Percentiles rank a stretch among this genome's conserved stretches.
Conservation (phyloP, 2,329 filamentous ascomycete genomes). For the Paecilomyces dactylethromorphus region DNA sequence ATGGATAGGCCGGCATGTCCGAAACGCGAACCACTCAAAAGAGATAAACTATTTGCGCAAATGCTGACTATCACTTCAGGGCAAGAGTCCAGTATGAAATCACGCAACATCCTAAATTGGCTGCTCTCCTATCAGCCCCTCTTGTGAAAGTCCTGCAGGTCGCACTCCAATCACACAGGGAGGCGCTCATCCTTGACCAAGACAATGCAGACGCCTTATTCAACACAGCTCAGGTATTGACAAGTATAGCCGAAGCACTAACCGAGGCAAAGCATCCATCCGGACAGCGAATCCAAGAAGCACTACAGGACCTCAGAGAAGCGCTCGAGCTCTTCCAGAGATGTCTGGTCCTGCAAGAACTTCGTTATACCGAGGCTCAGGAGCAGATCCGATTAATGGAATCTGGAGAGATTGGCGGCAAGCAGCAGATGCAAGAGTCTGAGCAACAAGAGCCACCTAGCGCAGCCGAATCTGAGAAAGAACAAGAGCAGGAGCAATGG, state of each 20-base stretch:
- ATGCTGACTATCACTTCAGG: slow-evolving; percentile 33
- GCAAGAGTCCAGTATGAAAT: slow-evolving; percentile 65
- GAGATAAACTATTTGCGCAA: neutral
- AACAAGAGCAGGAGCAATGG: slow-evolving; percentile 50
- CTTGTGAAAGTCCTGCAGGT: slow-evolving; percentile 51
- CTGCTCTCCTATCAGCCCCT: slow-evolving; percentile 51
- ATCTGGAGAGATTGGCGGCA: slow-evolving; percentile 14
- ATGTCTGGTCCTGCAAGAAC: slow-evolving; percentile 50
- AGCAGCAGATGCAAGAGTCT: slow-evolving; percentile 9
- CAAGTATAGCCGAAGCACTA: slow-evolving; percentile 56
- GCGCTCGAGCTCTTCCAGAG: slow-evolving; percentile 54
- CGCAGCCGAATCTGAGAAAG: slow-evolving; percentile 18
- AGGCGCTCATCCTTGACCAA: slow-evolving; percentile 53
- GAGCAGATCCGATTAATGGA: slow-evolving; percentile 35
- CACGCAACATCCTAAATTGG: slow-evolving; percentile 58
- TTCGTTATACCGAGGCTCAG: slow-evolving; percentile 40
- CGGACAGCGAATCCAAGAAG: slow-evolving; percentile 38
- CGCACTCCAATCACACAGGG: slow-evolving; percentile 58
- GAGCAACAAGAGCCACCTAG: slow-evolving; percentile 1
- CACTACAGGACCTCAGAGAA: slow-evolving; percentile 52
- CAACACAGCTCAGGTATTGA: slow-evolving; percentile 65
- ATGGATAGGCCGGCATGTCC: neutral
- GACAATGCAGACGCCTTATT: slow-evolving; percentile 64
- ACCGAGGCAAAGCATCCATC: slow-evolving; percentile 45
- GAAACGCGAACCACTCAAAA: slow-evolving; percentile 2